Percentiles rank a stretch among this genome's conserved stretches.
Conservation (phyloP, 169 alveolate genomes). For the Sarcocystis neurona region DNA sequence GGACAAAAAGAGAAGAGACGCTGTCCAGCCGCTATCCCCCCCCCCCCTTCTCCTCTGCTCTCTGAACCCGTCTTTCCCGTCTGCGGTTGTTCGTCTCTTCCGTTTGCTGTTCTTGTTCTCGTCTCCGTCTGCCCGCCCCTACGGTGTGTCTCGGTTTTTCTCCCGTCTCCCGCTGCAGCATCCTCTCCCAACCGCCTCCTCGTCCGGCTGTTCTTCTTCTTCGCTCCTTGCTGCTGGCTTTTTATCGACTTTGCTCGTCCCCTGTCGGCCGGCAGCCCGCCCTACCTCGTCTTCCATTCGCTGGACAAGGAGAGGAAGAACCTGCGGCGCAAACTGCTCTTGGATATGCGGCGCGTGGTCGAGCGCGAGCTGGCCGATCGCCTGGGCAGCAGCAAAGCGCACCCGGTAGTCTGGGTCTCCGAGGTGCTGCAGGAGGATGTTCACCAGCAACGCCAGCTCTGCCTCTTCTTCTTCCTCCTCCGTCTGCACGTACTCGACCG, state of each 20-base stretch:
- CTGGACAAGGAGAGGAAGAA: slow-evolving; percentile 81
- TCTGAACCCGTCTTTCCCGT: not conserved
- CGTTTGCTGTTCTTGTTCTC: no score
- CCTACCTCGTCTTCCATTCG: slow-evolving; percentile 38
- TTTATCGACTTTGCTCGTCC: not conserved
- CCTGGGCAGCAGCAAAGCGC: slow-evolving; percentile 90
- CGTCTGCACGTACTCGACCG: slow-evolving; percentile 38
- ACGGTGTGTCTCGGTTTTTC: no score
- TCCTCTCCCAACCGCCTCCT: no score
- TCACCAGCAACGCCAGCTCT: slow-evolving; percentile 34
- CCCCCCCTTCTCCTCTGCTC: not conserved
- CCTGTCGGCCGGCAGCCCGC: not conserved
- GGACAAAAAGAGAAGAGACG: no score
- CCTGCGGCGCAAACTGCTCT: slow-evolving; percentile 62
- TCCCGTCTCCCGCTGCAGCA: no score
- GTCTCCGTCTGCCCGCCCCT: no score
- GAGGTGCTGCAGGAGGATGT: slow-evolving; percentile 66
- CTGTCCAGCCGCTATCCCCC: no score
- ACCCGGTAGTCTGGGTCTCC: slow-evolving; percentile 86
- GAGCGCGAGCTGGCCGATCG: slow-evolving; percentile 89
- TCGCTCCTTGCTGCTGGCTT: not conserved
- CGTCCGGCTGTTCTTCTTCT: not conserved
- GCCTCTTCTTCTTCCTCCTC: slow-evolving; percentile 55
- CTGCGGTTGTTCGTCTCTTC: no score
- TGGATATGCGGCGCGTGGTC: slow-evolving; percentile 91